phyloP scores from a whole-genome alignment of 208 protist genomes.

The Naegleria lovaniensis region DNA sequence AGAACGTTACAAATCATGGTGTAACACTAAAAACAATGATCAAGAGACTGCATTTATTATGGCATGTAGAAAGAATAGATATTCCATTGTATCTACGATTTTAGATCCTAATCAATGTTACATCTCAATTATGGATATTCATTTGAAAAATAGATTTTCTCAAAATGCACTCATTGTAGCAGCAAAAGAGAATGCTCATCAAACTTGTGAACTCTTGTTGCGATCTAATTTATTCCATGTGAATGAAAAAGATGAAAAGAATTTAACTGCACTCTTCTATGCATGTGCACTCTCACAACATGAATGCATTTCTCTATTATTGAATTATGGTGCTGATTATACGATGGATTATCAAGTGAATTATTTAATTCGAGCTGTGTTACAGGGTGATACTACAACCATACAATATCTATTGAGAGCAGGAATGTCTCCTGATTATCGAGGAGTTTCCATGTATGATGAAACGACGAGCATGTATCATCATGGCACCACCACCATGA shows the following conservation, averaged over 20 bases:
- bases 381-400: too few relatives aligned
- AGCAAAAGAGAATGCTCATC: background rate
- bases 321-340: too few relatives aligned
- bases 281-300: background rate
- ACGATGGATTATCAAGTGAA: too few relatives aligned
- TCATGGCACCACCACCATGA: too few relatives aligned
- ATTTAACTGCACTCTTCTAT: background rate
- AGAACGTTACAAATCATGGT: background rate
- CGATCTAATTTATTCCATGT: background rate
- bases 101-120: background rate
- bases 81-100: background rate
- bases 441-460: too few relatives aligned
- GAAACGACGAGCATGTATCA: too few relatives aligned
- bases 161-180: background rate
- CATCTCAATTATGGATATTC: background rate
- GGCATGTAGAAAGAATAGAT: background rate
- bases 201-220: background rate
- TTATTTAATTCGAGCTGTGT: too few relatives aligned
- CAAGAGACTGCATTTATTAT: background rate
- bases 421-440: too few relatives aligned
- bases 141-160: background rate
- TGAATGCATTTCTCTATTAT: too few relatives aligned
- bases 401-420: too few relatives aligned
- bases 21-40: background rate
- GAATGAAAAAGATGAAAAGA: background rate